phyloP scores from a whole-genome alignment of 805 yeast genomes.

The Isabelozyma pseudorhagii region DNA sequence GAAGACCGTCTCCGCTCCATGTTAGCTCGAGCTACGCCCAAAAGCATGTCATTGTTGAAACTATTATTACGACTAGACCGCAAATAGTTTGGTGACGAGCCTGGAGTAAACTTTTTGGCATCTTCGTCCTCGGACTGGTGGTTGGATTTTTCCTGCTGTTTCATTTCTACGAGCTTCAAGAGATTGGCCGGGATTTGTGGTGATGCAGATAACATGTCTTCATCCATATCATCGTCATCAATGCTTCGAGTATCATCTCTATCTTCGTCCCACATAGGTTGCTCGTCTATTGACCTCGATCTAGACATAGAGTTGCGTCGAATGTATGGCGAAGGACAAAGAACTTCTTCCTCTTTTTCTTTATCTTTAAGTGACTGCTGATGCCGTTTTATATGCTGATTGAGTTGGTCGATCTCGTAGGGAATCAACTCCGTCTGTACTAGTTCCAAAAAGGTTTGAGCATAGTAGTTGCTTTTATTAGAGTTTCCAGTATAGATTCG shows the following conservation, averaged over 20 bases:
- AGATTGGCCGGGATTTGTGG: slow-evolving; percentile 69
- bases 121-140: slow-evolving; percentile 23
- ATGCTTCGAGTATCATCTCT: slow-evolving; percentile 21
- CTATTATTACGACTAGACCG: slow-evolving; percentile 18
- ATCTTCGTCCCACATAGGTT: slow-evolving; percentile 17
- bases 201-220: slow-evolving; percentile 52
- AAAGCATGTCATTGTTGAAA: slow-evolving; percentile 14
- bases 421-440: slow-evolving; percentile 54
- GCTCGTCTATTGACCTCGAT: slow-evolving; percentile 11
- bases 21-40: slow-evolving; percentile 14
- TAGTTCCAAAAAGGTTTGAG: slow-evolving; percentile 80
- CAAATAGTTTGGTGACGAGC: slow-evolving; percentile 25
- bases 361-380: slow-evolving; percentile 6
- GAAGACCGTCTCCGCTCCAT: slow-evolving; percentile 30
- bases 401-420: slow-evolving; percentile 30
- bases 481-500: slow-evolving; percentile 64
- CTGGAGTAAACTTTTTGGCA: slow-evolving; percentile 23
- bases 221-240: slow-evolving; percentile 43
- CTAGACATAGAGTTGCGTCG: neutral
- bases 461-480: slow-evolving; percentile 68
- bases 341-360: slow-evolving; percentile 5
- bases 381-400: slow-evolving; percentile 14
- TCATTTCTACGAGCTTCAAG: slow-evolving; percentile 50
- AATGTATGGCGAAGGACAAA: neutral
- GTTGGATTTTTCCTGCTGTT: slow-evolving; percentile 34